Evolutionary conservation across 2,329 filamentous ascomycete genomes (phyloP), one percentile per base, ranked within the genome.

Genomic region (Trichoderma atroviride): DNA sequence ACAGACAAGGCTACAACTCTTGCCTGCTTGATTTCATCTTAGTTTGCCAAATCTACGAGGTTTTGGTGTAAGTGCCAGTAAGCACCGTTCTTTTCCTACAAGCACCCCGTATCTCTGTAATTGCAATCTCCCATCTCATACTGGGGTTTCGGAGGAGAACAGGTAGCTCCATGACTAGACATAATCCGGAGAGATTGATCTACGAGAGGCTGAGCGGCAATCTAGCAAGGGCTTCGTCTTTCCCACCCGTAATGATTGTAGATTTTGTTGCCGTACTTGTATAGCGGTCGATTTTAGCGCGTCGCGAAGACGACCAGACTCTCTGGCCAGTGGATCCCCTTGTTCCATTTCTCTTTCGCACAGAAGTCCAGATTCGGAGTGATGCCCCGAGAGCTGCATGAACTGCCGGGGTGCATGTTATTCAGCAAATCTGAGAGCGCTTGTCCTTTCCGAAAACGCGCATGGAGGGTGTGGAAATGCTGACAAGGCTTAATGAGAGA

Each of bases 281-380:
- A 65, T 24, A 37, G 7, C 43, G 62, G 35, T 52, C 62, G 43
- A 65, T 65, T 50, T 50, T 35, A 57, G 52, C 19, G 62, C 27
- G 52, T 37, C 19, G 27, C 52, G n/a, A 47, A 27, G 27, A 43
- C 19, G 33, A 31, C 61, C 31, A 19, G 52, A 27, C 22, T 55
- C 24, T 50, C 11, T 50, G 27, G 14, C 29, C 52, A 16, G 40
- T 27, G 52, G 52, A 19, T 7, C 52, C 52, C 29, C 2, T 55
- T 55, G 33, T 57, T 43, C 40, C 40, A 43, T 43, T 43, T 43
- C 40, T 43, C 40, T 43, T 43, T 65, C 62, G 62, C 62, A 65
- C 9, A 47, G 50, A n/a, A 47, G 24, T 19, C 62, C 62, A 19
- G 52, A 65, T 65, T n/a, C n/a, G 62, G 62, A 24, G 19, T 24